Evolutionary conservation across 345 rosid genomes (phyloP), one percentile per base, ranked within the genome.

Genomic region (Eucalyptus urophylla): DNA sequence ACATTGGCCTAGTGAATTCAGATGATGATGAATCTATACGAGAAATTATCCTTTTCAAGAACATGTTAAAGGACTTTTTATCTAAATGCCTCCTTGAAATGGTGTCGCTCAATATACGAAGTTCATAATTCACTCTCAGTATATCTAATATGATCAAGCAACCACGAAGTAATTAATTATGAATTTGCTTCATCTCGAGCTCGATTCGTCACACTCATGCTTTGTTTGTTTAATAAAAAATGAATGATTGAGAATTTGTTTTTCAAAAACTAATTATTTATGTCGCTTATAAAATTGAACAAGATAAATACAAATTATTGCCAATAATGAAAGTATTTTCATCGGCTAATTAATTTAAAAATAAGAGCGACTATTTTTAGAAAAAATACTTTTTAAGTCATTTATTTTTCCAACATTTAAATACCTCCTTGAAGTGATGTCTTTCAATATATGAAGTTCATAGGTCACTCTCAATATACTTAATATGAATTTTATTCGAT

Each of bases 201-300:
- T 37, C 2, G 8, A 19, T 11, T 1, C 1, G 1, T 33, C 25
- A 69, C 4, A 8, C 4, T 17, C 2, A 33, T 0, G 2, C 24
- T 33, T 4, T 1, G 3, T 17, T 33, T 11, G 3, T 72, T 10
- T 76, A 6, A 2, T 2, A 11, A 6, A 37, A 37, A 76, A 21
- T 37, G 8, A 76, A 37, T 21, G 83, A 6, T 11, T 2, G 2
- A 1, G 7, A 37, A 72, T 6, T 1, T 21, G 0, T 72, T 10
- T 37, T 37, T 1, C 2, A 33, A 72, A 72, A 31, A 31, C 1
- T 31, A 17, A 17, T 17, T 33, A 10, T 11, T 19, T 37, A 17
- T 37, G 1, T 11, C 3, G 0, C 22, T 76, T 76, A 76, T 11
- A 76, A 5, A 76, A 76, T 17, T 76, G 8, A 76, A 19, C 1